Evolutionary conservation across 2,329 filamentous ascomycete species (phyloP), one percentile per base, ranked within the genome.

Genomic region (Paramyrothecium sp.): DNA sequence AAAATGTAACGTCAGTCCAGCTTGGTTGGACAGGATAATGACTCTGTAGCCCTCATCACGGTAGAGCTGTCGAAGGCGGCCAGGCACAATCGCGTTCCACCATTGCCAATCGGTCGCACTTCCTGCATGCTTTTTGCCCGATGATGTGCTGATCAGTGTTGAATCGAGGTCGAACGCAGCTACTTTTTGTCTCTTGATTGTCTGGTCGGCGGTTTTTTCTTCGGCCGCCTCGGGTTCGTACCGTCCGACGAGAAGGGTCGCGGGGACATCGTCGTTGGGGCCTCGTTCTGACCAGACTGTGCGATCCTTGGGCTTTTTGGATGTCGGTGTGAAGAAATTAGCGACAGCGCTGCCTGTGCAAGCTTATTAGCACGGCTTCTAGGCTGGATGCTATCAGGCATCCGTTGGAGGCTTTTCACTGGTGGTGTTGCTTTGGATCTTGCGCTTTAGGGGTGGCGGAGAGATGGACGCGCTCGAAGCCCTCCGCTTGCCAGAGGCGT

Each of bases 1-100:
- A 19, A 85, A 82, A 61, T 89, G 89, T 2, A 98, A 77, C 17
- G 84, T 89, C 49, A 99, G 80, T 16, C 90, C 92, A 53, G 82
- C 93, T 73, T 99, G 95, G 71, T 99, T 99, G 60, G 91, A 96
- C 53, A 99, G 75, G 51, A 98, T 84, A 19, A 91, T 83, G 13
- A 98, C 75, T 50, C 83, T 83, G 72, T 90, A 96, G 30, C 87
- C 91, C 63, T 95, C 84, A 12, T 85, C 78, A 7, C 74, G 61
- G 66, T 91, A 83, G 2, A 98, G 78, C 58, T 87, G 77, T 62
- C 82, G 84, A 19, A 99, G 72, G 54, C 78, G 84, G 0, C 72
- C 74, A 1, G 92, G 91, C 1, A 98, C 90, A 19, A 75, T 80
- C 16, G 75, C 65, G 70, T 96, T 78, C 92, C 92, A 98, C 95